Evolutionary conservation across 352 stramenopile species (phyloP), one percentile per base, ranked within the genome.

Genomic region (Pythium biforme): DNA sequence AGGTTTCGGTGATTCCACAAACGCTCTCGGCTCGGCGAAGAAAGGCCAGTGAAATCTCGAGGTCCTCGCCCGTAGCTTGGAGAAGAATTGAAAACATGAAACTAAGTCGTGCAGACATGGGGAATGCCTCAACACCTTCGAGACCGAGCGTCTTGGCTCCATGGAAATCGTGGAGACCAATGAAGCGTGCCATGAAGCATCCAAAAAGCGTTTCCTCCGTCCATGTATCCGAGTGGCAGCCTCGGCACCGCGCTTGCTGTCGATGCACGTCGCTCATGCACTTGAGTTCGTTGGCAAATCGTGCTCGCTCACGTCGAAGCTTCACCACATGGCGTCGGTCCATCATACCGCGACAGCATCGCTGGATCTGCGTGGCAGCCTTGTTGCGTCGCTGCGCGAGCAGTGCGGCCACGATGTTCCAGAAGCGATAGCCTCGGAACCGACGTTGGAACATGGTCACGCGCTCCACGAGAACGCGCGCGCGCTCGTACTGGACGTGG

Each of bases 121-220:
- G 57, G 54, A 68, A 74, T 8, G 15, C 5, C 1, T 43, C 19
- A 1, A 74, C 11, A 23, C 67, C 67, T 31, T 70, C 53, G 6
- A 60, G 34, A 33, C 55, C 67, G 8, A 74, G 45, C 17, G 17
- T 50, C 29, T 62, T 70, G 23, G 67, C 67, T 22, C 67, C 67
- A 22, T 11, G 20, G 25, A 67, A 66, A 53, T 74, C 67, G 27
- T 74, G 67, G 9, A 74, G 61, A 4, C 67, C 62, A 6, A 70
- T 34, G n/a, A 68, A 74, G 3, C 67, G 57, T 6, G 45, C 54
- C 67, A 74, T 74, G 20, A 74, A 70, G 48, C 67, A 74, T 3
- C 31, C 27, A 34, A 70, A 70, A 6, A 74, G 39, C 3, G 37
- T 34, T n/a, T 54, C 52, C 51, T 70, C 62, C 5, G 52, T 68